A percentile compares a stretch with the other conserved stretches of the same genome.
phyloP scores from a whole-genome alignment of 768 basidiomycete genomes.

The Daedaleopsis nitida region DNA sequence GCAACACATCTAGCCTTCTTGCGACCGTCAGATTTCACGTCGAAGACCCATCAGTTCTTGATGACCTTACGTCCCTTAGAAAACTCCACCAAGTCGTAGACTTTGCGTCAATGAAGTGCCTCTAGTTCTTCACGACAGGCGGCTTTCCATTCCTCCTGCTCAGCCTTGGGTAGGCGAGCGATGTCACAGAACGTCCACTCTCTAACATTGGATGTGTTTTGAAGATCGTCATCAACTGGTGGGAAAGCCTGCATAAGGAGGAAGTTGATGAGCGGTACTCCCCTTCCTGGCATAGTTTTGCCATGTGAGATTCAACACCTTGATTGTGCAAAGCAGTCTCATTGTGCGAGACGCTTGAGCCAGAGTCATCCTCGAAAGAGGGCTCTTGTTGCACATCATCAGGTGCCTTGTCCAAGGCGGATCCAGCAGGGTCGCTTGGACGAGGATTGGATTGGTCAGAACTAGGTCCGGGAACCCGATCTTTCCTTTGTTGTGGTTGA shows the following conservation, averaged over 20 bases:
- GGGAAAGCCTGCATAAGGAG: constrained; percentile 1
- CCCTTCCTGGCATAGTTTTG: constrained; percentile 10
- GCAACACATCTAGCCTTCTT: constrained; percentile 33
- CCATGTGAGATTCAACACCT: no score
- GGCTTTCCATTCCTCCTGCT: constrained; percentile 8
- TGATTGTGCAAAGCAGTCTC: no score
- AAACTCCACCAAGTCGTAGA: constrained; percentile 28
- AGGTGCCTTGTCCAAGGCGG: background rate
- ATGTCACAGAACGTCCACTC: constrained; percentile 11
- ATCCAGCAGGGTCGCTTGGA: background rate
- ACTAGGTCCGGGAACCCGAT: constrained; percentile 13
- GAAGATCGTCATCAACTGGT: background rate
- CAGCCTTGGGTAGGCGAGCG: background rate
- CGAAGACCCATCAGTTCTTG: constrained; percentile 32
- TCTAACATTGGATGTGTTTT: background rate
- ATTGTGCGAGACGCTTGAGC: background rate
- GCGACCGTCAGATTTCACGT: constrained; percentile 27
- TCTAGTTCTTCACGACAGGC: constrained; percentile 8
- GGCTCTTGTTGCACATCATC: no score
- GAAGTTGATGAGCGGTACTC: background rate
- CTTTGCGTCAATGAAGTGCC: background rate
- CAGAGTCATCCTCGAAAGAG: no score
- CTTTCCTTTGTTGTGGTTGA: background rate
- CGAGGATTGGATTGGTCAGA: background rate
- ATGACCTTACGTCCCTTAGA: constrained; percentile 28